Evolutionary conservation across 805 yeast species (phyloP).

Genomic region (Lachancea cidri): DNA sequence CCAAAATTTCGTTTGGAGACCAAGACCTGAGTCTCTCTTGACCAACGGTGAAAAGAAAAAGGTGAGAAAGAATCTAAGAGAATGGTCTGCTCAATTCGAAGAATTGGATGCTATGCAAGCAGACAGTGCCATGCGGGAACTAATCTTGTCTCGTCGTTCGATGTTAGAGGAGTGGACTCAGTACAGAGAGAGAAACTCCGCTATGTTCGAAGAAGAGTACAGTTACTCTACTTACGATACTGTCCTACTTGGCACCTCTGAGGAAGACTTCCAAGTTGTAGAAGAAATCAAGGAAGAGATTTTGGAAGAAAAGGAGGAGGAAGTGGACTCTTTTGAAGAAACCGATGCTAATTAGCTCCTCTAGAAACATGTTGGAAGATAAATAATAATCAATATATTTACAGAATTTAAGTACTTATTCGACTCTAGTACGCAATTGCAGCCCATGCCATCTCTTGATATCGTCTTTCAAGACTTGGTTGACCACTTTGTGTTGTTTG

Average conservation of each 20-base stretch:
- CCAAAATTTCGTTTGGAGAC: slow-evolving; percentile 94
- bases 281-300: slow-evolving; percentile 78
- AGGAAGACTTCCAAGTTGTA: slow-evolving; percentile 52
- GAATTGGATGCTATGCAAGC: slow-evolving; percentile 96
- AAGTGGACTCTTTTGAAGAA: slow-evolving; percentile 39
- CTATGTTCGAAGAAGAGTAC: slow-evolving; percentile 36
- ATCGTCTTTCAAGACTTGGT: slow-evolving; percentile 74
- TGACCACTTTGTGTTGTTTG: slow-evolving; percentile 89
- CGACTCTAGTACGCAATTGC: slow-evolving; percentile 70
- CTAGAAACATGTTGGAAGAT: slow-evolving; percentile 1
- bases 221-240: slow-evolving; percentile 34
- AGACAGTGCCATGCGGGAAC: slow-evolving; percentile 83
- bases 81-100: slow-evolving; percentile 88
- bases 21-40: slow-evolving; percentile 81
- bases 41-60: slow-evolving; percentile 77
- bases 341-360: neutral
- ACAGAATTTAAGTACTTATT: slow-evolving; percentile 13
- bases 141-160: slow-evolving; percentile 77
- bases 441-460: slow-evolving; percentile 92
- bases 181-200: slow-evolving; percentile 58
- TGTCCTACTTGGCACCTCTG: slow-evolving; percentile 40
- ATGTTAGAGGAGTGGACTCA: slow-evolving; percentile 79
- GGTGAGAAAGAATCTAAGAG: slow-evolving; percentile 83
- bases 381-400: neutral
- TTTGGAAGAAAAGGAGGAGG: slow-evolving; percentile 66